Evolutionary conservation across 75 land plant genomes (phyloP).

Genomic region (Pinus albicaulis): DNA sequence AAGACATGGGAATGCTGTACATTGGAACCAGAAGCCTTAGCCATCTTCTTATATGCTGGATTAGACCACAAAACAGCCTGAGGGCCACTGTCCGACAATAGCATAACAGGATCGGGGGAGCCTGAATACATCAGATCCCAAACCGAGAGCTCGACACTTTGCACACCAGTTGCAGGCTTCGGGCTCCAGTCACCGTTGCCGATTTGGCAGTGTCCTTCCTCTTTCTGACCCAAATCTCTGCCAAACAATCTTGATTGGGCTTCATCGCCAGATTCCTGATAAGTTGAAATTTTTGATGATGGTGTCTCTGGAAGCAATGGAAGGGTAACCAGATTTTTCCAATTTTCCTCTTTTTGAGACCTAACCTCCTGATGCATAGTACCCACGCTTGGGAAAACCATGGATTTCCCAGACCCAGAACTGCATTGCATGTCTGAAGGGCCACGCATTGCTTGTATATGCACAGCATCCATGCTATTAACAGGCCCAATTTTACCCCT

Average conservation of each 20-base stretch:
- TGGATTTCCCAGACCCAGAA: neutral
- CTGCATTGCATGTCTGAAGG: neutral
- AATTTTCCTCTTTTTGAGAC: slow-evolving; percentile 9
- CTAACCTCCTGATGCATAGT: neutral
- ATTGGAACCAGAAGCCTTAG: neutral
- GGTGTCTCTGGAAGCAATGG: slow-evolving; percentile 18
- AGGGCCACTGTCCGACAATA: neutral
- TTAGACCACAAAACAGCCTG: slow-evolving; percentile 11
- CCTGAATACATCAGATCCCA: neutral
- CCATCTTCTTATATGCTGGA: slow-evolving; percentile 1
- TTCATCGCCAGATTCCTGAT: neutral
- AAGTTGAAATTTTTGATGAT: neutral
- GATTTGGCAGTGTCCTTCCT: neutral
- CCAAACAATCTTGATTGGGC: slow-evolving; percentile 4
- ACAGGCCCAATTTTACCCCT: neutral
- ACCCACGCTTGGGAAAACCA: slow-evolving; percentile 2
- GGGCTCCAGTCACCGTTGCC: neutral
- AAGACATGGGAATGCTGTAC: neutral
- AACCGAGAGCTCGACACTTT: neutral
- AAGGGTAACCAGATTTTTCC: slow-evolving; percentile 13
- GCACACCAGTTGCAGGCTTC: neutral
- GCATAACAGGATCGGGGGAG: neutral
- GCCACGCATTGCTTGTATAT: neutral
- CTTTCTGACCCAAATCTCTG: neutral
- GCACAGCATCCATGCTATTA: neutral